These are phyloP conservation scores for Aegilops sharonensis DNA, from an alignment of 176 grass and related monocot species.

Conservation along the genomic window DNA sequence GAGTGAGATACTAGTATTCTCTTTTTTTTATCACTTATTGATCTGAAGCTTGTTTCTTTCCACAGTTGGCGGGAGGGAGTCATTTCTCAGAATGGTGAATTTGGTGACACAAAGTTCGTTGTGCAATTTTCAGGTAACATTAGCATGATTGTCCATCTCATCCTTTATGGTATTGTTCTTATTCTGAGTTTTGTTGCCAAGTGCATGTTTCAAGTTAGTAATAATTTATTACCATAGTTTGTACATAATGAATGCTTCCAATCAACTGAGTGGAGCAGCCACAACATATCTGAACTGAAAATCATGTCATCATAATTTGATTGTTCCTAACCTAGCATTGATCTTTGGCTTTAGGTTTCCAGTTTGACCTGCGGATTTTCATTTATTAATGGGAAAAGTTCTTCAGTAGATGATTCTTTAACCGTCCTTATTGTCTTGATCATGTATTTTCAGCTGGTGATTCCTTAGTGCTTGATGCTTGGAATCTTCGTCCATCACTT, in stretches of 20 bases:
- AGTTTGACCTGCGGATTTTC: constrained; percentile 5
- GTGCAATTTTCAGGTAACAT: constrained; percentile 73
- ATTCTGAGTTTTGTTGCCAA: not conserved
- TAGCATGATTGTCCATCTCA: not conserved
- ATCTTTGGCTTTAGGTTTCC: not conserved
- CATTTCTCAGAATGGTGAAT: constrained; percentile 60
- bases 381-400: not conserved
- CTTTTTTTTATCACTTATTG: constrained; percentile 3
- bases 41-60: constrained; percentile 35
- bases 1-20: not conserved
- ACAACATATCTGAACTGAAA: constrained; percentile 7
- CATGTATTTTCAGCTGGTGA: constrained; percentile 47
- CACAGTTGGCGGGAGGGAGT: constrained; percentile 89
- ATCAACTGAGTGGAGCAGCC: not conserved
- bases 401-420: constrained; percentile 4
- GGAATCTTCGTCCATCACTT: constrained; percentile 76
- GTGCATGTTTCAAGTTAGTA: not conserved
- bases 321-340: not conserved
- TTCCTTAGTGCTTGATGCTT: constrained; percentile 59
- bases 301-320: not conserved
- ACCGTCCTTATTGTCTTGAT: constrained; percentile 8
- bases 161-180: not conserved
- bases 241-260: not conserved
- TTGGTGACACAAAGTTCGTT: constrained; percentile 57
- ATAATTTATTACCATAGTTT: not conserved